Base-by-base conservation (phyloP, 352 stramenopile genomes). In the Phytophthora rubi region DNA sequence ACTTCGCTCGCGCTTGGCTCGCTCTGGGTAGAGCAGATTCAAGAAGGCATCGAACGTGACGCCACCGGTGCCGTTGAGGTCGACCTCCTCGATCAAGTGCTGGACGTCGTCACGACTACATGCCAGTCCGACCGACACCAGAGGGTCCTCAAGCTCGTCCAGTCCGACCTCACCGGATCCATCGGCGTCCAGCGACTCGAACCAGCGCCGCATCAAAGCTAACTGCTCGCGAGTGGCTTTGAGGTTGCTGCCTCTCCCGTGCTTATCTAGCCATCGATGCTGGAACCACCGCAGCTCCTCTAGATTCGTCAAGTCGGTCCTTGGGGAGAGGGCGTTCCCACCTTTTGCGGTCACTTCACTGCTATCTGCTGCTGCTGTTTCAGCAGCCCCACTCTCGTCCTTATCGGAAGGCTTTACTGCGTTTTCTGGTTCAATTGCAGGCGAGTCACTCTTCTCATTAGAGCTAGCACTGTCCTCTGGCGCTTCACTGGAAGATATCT, bases 181-280 rank as follows among this genome's bases (percentile, higher is more conserved):
- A 37, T 97, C 90, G 1, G 82, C 62, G 60, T 97, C 90, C n/a
- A 97, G 77, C n/a, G 82, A 95, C 53, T 93, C 85, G 53, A 97
- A 97, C 90, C 90, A 97, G 32, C 79, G 84, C 3, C 84, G 68
- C 70, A 96, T 80, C 13, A 95, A 73, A 32, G 76, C 75, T 60
- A 92, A 77, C 52, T 93, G 89, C 52, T 89, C 80, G 2, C 87
- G 85, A 6, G 71, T 76, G 15, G 85, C 74, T 56, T 93, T 92
- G n/a, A 95, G 59, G 8, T 84, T 77, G 57, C 81, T 93, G 58
- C 77, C 77, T 35, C 89, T 90, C 61, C 87, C 87, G 59, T 92
- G 87, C 47, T 87, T 91, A 61, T 82, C 78, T 12, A 95, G 76
- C 87, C 87, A 95, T 0, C 81, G 82, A 45, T 95, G 87, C 58